Evolutionary conservation across 495 filamentous ascomycete species (phyloP), one percentile per base, ranked within the genome.

Genomic region (Lepidopterella palustris): DNA sequence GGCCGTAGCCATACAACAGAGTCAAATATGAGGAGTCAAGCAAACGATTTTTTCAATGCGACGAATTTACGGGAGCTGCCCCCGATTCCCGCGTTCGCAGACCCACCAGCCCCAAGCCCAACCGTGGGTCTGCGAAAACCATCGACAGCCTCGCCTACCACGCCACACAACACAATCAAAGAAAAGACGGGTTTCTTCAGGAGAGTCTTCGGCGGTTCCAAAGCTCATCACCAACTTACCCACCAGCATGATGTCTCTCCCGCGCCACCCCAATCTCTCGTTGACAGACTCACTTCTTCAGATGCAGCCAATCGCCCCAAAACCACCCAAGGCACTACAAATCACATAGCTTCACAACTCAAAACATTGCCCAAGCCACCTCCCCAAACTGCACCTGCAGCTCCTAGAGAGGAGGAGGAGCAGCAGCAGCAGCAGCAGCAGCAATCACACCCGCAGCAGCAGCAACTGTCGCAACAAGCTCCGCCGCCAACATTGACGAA

Each of bases 121-220:
- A 79, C 79, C 4, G 78, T 82, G 21, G 78, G 79, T 26, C 79
- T 72, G 29, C 76, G 79, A 48, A 82, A 83, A 55, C 72, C 76
- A 3, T 61, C 67, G 24, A 70, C 74, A 20, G 66, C 75, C 18
- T 65, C 58, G 9, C 53, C 73, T 4, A 3, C 66, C 65, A 24
- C 73, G 72, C 45, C 73, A 70, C 11, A 58, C 62, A 45, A 54
- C 63, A 64, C 21, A 42, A 57, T 59, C 11, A 90, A 86, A 68
- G 88, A 92, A 57, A 83, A 85, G 24, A 89, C 80, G 13, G 90
- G 93, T 24, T 98, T 98, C 74, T 97, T 97, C 77, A 83, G 88
- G 57, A 84, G 92, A 61, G 87, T 97, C 11, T 96, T 97, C 72
- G 88, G 85, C 31, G 64, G 61, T 9, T 57, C 28, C 51, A 61